phyloP scores from a whole-genome alignment of 176 grass and related monocot species.

The Musa troglodytarum region DNA sequence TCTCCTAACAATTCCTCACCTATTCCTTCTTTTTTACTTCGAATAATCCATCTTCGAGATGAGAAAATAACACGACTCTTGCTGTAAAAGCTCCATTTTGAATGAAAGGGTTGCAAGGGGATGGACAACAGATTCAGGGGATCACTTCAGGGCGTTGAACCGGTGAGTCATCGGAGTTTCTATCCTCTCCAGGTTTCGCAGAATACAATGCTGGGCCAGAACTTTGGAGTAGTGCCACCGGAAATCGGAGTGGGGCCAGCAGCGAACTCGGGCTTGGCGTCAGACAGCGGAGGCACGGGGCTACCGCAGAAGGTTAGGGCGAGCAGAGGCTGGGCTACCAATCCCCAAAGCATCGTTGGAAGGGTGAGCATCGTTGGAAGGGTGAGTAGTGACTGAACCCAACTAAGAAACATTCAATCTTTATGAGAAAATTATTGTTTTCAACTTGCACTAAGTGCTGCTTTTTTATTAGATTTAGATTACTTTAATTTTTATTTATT shows the following conservation, averaged over 20 bases:
- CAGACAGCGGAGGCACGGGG: constrained; percentile 8
- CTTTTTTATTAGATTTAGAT: background rate
- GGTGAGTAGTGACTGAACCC: background rate
- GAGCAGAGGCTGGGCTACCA: constrained; percentile 23
- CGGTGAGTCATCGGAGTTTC: constrained; percentile 37
- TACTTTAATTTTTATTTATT: background rate
- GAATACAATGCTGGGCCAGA: constrained; percentile 42
- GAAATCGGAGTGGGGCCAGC: constrained; percentile 24
- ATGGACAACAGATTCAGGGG: constrained; percentile 41
- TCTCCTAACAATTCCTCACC: background rate
- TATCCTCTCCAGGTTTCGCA: constrained; percentile 41
- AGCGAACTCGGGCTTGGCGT: constrained; percentile 9
- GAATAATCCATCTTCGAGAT: background rate
- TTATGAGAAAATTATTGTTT: background rate
- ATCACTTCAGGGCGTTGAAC: constrained; percentile 28
- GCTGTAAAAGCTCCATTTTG: background rate
- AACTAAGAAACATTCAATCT: background rate
- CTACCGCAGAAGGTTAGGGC: constrained; percentile 16
- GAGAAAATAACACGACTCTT: background rate
- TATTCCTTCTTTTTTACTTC: background rate
- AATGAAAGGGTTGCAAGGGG: constrained; percentile 26
- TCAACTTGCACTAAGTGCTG: constrained; percentile 18
- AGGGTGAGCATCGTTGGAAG: constrained; percentile 35
- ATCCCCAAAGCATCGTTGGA: constrained; percentile 37
- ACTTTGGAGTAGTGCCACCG: constrained; percentile 38